Conservation (phyloP, 2,329 filamentous ascomycete genomes). For the Scytalidium lignicola region DNA sequence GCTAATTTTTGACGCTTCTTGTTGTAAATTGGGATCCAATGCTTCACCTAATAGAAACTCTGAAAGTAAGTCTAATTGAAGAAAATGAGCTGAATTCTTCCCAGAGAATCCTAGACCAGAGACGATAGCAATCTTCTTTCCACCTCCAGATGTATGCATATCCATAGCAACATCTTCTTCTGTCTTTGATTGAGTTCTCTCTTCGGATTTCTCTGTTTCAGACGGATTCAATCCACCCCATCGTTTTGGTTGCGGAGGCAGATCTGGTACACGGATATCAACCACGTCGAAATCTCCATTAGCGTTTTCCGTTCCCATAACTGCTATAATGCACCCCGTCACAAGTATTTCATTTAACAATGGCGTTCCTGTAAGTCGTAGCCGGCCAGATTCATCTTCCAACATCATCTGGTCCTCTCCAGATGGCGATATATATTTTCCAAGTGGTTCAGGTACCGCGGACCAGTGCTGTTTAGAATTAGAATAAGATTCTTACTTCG, state of each 20-base stretch:
- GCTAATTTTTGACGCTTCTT: slow-evolving; percentile 62
- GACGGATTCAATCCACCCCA: slow-evolving; percentile 63
- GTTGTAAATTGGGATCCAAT: slow-evolving; percentile 54
- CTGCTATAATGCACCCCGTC: slow-evolving; percentile 90
- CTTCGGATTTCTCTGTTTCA: slow-evolving; percentile 38
- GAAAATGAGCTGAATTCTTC: slow-evolving; percentile 62
- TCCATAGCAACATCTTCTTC: slow-evolving; percentile 53
- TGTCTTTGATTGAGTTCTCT: too few relatives aligned
- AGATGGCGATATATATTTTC: slow-evolving; percentile 67
- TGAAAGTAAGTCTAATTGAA: slow-evolving; percentile 71
- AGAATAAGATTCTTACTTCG: slow-evolving; percentile 1
- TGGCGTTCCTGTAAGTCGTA: slow-evolving; percentile 69
- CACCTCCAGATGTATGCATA: slow-evolving; percentile 25
- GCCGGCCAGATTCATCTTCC: slow-evolving; percentile 89
- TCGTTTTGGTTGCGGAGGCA: slow-evolving; percentile 74
- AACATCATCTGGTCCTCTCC: slow-evolving; percentile 69
- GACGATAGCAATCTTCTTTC: slow-evolving; percentile 70
- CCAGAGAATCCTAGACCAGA: slow-evolving; percentile 84
- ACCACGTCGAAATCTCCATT: slow-evolving; percentile 91
- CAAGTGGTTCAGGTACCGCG: slow-evolving; percentile 68
- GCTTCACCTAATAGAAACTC: slow-evolving; percentile 88
- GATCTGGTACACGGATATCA: slow-evolving; percentile 81
- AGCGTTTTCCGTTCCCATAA: slow-evolving; percentile 87
- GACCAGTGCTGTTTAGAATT: slow-evolving; percentile 68
- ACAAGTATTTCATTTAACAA: slow-evolving; percentile 69